These are phyloP conservation scores for Flaveria robusta DNA, from an alignment of 129 eudicot species.

Conservation along the genomic window DNA sequence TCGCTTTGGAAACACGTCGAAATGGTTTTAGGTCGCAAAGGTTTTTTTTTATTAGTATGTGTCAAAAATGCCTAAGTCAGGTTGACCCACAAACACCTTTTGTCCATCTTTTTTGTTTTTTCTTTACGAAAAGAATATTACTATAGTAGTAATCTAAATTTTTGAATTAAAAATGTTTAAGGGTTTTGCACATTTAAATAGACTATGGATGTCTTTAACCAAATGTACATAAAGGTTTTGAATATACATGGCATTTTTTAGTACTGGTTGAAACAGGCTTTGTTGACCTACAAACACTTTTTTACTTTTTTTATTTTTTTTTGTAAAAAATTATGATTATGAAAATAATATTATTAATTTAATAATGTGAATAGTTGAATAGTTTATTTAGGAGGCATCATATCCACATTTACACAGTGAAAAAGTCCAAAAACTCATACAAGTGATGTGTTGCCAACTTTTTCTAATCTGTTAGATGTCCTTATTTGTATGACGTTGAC, in stretches of 20 bases:
- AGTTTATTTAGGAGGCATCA: neutral
- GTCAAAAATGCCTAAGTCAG: neutral
- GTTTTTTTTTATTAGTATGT: neutral
- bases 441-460: conserved; percentile 25
- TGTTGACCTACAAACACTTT: neutral
- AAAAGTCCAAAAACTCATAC: conserved; percentile 27
- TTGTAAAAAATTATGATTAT: neutral
- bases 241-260: neutral
- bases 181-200: neutral
- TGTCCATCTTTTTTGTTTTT: neutral
- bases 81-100: neutral
- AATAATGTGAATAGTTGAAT: conserved; percentile 1
- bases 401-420: conserved; percentile 18
- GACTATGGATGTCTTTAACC: neutral
- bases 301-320: neutral
- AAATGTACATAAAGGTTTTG: neutral
- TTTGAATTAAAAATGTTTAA: too few species aligned
- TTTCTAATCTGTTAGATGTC: conserved; percentile 35
- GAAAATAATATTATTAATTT: neutral
- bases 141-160: too few species aligned
- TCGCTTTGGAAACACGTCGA: neutral
- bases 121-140: neutral
- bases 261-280: neutral
- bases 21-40: neutral
- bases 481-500: conserved; percentile 33